Evolutionary conservation across 768 basidiomycete species (phyloP), one percentile per base, ranked within the genome.

Genomic region (Tricholoma sp.): DNA sequence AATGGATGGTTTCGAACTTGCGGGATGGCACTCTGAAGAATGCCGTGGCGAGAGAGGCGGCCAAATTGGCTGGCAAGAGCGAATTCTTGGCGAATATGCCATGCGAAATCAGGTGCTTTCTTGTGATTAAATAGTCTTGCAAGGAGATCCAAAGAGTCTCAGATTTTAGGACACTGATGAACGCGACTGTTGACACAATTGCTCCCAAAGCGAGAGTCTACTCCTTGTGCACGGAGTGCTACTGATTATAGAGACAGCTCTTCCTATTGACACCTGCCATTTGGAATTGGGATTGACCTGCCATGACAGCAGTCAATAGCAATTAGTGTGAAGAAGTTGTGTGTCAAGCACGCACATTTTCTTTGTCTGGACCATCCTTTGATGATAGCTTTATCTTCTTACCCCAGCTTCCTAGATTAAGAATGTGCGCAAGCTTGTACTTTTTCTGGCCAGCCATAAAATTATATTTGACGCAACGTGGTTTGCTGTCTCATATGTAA

Each of bases 131-230:
- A 4, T 24, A 24, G 24, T n/a, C n/a, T n/a, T 24, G 24, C 24
- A 24, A 24, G 24, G 24, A 24, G 4, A 24, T 24, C 24, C 4
- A 24, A 24, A 1, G 2, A 24, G 24, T 24, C 24, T 24, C 24
- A 1, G 4, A 24, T 24, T 24, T 98, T 36, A 94, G 96, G 69
- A 98, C 97, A 20, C 97, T 97, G 0, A 99, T 98, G 96, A 99
- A 98, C 68, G 96, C 96, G 67, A 99, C 98, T 71, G 98, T 99
- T 62, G 96, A 96, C 17, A 94, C 98, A 94, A 98, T 57, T 75
- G 95, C 60, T 90, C 91, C 39, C 96, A 98, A 70, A 77, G 96
- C 58, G 97, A 98, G 76, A 97, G 94, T 69, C 76, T 99, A 69
- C 79, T 97, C 64, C 85, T 98, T 36, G 97, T 99, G 8, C 95